Evolutionary conservation across 1,139 yeast genomes (phyloP).

Genomic region (Arxiozyma slooffiae): DNA sequence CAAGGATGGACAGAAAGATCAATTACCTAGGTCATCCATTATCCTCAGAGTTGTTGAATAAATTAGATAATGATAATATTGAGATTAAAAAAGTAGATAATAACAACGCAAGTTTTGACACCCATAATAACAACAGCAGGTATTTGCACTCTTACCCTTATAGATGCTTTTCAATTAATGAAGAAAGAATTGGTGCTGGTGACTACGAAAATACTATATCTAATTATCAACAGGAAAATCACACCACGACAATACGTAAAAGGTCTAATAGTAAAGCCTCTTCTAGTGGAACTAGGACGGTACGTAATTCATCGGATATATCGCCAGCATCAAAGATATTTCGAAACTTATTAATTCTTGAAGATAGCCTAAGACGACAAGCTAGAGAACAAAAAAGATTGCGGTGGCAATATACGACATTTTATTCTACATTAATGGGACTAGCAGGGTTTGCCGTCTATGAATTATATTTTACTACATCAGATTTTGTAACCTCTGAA

Average conservation of each 20-base stretch:
- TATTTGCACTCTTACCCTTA: neutral
- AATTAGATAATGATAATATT: neutral
- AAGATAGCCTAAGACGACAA: constrained; percentile 75
- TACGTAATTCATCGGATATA: constrained; percentile 28
- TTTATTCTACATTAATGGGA: constrained; percentile 45
- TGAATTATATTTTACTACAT: constrained; percentile 26
- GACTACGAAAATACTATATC: neutral
- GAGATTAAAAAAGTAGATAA: neutral
- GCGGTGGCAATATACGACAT: constrained; percentile 63
- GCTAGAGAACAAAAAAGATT: constrained; percentile 58
- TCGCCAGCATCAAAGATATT: constrained; percentile 64
- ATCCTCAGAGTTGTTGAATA: neutral
- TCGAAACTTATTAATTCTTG: constrained; percentile 70
- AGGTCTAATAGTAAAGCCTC: constrained; percentile 27
- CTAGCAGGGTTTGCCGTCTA: constrained; percentile 32
- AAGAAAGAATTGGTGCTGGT: neutral
- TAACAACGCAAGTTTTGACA: no score
- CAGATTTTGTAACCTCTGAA: neutral
- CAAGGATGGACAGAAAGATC: neutral
- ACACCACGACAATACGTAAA: constrained; percentile 10
- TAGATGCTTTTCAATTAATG: neutral
- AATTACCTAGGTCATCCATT: constrained; percentile 1
- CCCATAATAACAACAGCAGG: neutral
- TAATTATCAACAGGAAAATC: neutral
- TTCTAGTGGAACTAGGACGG: constrained; percentile 23